Evolutionary conservation across 2,329 filamentous ascomycete genomes (phyloP), one percentile per base, ranked within the genome.

Genomic region (Aureobasidium pullulans): DNA sequence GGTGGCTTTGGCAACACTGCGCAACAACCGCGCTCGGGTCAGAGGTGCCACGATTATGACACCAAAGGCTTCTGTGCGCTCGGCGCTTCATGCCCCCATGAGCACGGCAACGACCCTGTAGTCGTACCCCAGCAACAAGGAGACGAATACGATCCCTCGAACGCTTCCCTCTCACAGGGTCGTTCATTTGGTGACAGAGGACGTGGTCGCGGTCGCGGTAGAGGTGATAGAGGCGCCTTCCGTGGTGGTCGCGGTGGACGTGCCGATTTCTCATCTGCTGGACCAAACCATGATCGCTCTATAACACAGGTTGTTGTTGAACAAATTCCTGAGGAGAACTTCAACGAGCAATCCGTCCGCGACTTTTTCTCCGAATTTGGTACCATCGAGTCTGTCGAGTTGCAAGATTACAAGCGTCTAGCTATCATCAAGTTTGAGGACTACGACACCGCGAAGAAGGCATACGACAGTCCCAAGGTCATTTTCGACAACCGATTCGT

Each of bases 401-500:
- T 93, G 77, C 83, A 88, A 65, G 76, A 80, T 1, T 81, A 86
- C 68, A 86, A 86, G 68, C 80, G 82, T 43, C 72, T 90, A 15
- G 89, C 89, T 1, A 76, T 89, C 32, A 79, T 94, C 63, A 87
- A 85, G 64, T 94, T 81, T 66, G 80, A 84, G 53, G 79, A 78
- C 43, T 88, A 86, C 80, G 79, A 79, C 6, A 74, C 83, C 13
- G 89, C 89, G 13, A 82, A 84, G 61, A 81, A 82, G 15, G 89
- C 89, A 2, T 90, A 89, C 69, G 80, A 81, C 48, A 91, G 87
- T 8, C 89, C 89, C 0, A 90, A 90, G 68, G 86, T 85, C 48
- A 86, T 94, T 46, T 94, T 93, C 68, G 87, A 92, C 66, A 94
- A 93, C 65, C 80, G 89, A 10, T 94, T 94, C 66, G 89, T 94